A percentile compares a stretch with the other conserved stretches of the same genome.
Conservation (phyloP, 2,329 filamentous ascomycete genomes). For the Clonostachys solani region DNA sequence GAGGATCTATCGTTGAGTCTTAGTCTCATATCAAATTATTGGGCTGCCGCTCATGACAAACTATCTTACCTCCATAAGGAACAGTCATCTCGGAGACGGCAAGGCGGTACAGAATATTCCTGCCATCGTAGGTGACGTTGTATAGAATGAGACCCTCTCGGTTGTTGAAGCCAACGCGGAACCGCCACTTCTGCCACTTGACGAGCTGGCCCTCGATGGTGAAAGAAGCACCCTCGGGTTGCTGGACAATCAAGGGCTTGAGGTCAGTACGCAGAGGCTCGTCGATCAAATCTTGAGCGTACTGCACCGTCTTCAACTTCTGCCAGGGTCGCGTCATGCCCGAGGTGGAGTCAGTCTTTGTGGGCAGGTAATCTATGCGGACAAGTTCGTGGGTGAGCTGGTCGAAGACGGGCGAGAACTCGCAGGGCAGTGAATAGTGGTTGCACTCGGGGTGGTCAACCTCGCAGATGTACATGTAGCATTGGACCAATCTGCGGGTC, state of each 20-base stretch:
- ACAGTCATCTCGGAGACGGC: conserved; percentile 50
- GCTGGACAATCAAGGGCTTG: conserved; percentile 58
- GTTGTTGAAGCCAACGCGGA: conserved; percentile 56
- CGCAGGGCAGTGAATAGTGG: conserved; percentile 7
- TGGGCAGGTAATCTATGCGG: not conserved
- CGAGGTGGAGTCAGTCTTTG: not conserved
- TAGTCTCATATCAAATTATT: too few relatives aligned
- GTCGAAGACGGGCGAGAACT: conserved; percentile 9
- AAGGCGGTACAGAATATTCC: conserved; percentile 53
- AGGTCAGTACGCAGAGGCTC: conserved; percentile 34
- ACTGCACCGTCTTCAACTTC: conserved; percentile 4
- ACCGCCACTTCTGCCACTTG: conserved; percentile 40
- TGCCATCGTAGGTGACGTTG: conserved; percentile 52
- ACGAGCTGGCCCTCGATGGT: conserved; percentile 6
- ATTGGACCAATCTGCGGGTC: conserved; percentile 6
- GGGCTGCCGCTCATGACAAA: too few relatives aligned
- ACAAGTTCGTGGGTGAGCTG: conserved; percentile 7
- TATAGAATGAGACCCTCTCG: conserved; percentile 57
- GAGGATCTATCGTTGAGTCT: too few relatives aligned
- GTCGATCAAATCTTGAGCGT: not conserved
- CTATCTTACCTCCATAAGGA: conserved; percentile 5
- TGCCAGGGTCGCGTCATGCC: conserved; percentile 7
- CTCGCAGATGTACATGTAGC: conserved; percentile 9
- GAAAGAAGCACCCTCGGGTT: conserved; percentile 60
- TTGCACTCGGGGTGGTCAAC: conserved; percentile 7